Evolutionary conservation across 2,329 filamentous ascomycete species (phyloP), one percentile per base, ranked within the genome.

Genomic region (Cercospora sp.): DNA sequence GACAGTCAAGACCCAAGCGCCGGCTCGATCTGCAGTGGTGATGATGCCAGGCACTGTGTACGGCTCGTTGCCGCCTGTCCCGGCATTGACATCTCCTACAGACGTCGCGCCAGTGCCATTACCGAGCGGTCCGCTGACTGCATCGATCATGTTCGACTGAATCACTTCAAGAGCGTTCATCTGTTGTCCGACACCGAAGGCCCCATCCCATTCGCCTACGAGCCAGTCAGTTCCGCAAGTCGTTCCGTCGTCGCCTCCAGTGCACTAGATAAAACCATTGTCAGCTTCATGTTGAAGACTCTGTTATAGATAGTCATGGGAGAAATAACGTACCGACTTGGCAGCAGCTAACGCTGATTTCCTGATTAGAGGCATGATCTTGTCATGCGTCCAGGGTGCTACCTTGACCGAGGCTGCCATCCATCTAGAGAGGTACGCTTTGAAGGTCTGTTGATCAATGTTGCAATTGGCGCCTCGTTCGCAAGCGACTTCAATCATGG

Each of bases 121-220:
- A 8, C 82, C 84, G 3, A 87, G 78, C 8, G 82, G 78, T 4
- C 80, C 79, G 3, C 74, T 69, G 0, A 82, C 78, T 4, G 74
- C 66, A 13, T 77, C 71, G 10, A 84, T 79, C 30, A 80, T 76
- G 60, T 82, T 77, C 28, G 80, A 81, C 66, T 81, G 77, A 61
- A 88, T 82, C 55, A 85, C 81, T 57, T 84, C 85, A 4, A 89
- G 79, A 0, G 85, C 85, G 59, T 82, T 83, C 85, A 88, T 86
- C 77, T 87, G 83, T 76, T 88, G 83, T 3, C 86, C 86, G 2
- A 87, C 85, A 4, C 86, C 86, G 5, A 77, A 76, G 0, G 77
- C 78, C 3, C 82, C 80, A 72, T 87, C 85, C 71, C 80, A 82
- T 1, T 71, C 74, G 7, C 74, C 79, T 6, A 75, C 68, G 26